These are phyloP conservation scores for Tolypocladium endophyticum DNA, from an alignment of 2,329 filamentous ascomycete genomes.

Conservation along the genomic window DNA sequence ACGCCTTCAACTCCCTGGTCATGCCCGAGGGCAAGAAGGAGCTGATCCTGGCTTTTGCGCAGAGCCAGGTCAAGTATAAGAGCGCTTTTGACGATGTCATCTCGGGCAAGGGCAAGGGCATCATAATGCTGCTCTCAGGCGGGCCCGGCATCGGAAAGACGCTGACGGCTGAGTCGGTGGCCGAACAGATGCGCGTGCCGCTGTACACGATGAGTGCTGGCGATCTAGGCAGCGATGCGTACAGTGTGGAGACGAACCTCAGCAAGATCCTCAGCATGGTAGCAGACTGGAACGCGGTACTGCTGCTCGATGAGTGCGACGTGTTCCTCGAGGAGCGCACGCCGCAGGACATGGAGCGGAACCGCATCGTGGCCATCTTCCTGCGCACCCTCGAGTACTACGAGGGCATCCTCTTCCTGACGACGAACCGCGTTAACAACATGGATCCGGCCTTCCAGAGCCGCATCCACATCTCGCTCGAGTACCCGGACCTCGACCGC, in stretches of 20 bases:
- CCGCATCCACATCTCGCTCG: slow-evolving; percentile 36
- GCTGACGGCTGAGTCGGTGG: slow-evolving; percentile 36
- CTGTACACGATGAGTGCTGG: slow-evolving; percentile 48
- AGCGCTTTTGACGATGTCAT: slow-evolving; percentile 40
- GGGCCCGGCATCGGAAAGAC: slow-evolving; percentile 40
- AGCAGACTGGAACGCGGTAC: slow-evolving; percentile 35
- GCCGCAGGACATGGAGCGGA: slow-evolving; percentile 21
- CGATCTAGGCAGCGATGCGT: slow-evolving; percentile 58
- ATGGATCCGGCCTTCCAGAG: slow-evolving; percentile 37
- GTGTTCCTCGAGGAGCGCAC: slow-evolving; percentile 30
- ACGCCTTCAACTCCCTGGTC: slow-evolving; percentile 38
- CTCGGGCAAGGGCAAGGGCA: slow-evolving; percentile 38
- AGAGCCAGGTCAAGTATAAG: slow-evolving; percentile 31
- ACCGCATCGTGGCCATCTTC: slow-evolving; percentile 26
- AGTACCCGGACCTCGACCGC: slow-evolving; percentile 31
- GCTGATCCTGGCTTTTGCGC: slow-evolving; percentile 37
- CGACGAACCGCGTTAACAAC: slow-evolving; percentile 32
- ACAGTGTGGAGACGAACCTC: slow-evolving; percentile 54
- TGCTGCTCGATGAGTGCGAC: slow-evolving; percentile 25
- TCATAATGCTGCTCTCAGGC: slow-evolving; percentile 38
- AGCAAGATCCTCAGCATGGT: slow-evolving; percentile 50
- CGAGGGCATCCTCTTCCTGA: slow-evolving; percentile 37
- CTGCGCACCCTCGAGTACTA: slow-evolving; percentile 36
- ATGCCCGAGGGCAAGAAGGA: slow-evolving; percentile 39
- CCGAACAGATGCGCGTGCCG: slow-evolving; percentile 36